Evolutionary conservation across 2,329 filamentous ascomycete species (phyloP).

Genomic region (Botrytis medusae): DNA sequence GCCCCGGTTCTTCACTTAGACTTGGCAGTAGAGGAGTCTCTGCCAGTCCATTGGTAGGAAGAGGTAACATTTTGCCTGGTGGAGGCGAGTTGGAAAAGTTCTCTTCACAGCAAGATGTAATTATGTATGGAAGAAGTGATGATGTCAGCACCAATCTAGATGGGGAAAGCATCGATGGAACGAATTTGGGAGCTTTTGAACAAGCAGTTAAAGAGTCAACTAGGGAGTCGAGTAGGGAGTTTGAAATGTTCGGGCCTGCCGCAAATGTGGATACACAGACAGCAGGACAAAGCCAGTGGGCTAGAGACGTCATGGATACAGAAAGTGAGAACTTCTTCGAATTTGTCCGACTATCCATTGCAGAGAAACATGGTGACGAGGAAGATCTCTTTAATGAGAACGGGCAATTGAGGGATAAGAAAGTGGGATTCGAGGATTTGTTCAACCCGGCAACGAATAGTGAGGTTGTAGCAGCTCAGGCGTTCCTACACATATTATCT

Average conservation of each 20-base stretch:
- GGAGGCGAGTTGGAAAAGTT: conserved; percentile 32
- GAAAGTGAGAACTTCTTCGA: conserved; percentile 63
- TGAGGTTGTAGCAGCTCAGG: conserved; percentile 67
- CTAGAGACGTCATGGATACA: conserved; percentile 53
- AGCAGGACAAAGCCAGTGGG: conserved; percentile 48
- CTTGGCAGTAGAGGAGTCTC: conserved; percentile 51
- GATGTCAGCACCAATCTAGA: background rate
- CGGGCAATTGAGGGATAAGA: conserved; percentile 34
- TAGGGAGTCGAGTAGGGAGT: conserved; percentile 38
- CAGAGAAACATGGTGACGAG: conserved; percentile 31
- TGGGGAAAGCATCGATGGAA: background rate
- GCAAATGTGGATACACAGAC: conserved; percentile 50
- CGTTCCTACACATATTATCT: conserved; percentile 70
- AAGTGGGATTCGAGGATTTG: conserved; percentile 68
- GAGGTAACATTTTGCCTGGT: conserved; percentile 38
- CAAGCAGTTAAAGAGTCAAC: conserved; percentile 17
- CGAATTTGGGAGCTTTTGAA: background rate
- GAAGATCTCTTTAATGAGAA: conserved; percentile 23
- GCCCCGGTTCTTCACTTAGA: conserved; percentile 25
- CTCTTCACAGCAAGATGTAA: conserved; percentile 23
- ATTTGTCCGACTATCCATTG: conserved; percentile 53
- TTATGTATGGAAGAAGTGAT: conserved; percentile 10
- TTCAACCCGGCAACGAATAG: conserved; percentile 57
- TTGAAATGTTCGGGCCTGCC: conserved; percentile 45
- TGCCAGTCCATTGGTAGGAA: conserved; percentile 60